Base-by-base conservation (phyloP, 257 asterid genomes). In the Voacanga thouarsii region DNA sequence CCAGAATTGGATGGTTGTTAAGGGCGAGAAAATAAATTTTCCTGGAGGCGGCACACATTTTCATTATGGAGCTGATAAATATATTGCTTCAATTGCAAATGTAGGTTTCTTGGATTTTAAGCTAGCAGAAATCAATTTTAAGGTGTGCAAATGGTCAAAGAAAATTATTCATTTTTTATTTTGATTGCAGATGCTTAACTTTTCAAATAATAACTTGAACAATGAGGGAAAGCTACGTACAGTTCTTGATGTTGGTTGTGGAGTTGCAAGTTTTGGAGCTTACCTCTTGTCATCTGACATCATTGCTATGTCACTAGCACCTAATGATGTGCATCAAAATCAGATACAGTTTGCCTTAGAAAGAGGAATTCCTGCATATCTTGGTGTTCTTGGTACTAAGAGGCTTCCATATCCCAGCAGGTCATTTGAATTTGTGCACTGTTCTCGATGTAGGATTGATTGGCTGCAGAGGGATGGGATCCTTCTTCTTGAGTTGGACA, bases 21-120 rank as follows among this genome's bases (percentile, higher is more conserved):
- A 89, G 85, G 97, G 97, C 64, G 96, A 92, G 33, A 92, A 87
- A 86, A 91, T 92, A 23, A 44, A 77, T 15, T 94, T 94, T 81
- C 98, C 98, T 75, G 98, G 98, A 33, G 98, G 98, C 57, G 98
- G 98, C 78, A 92, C 98, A 66, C 98, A 94, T 85, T 94, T 94
- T 82, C 98, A 94, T 82, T 89, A 91, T 67, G 98, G 98, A 78
- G 98, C 98, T 9, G 97, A 89, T 78, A 94, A 92, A 72, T 94
- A 94, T 83, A 94, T 94, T 65, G 97, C 97, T 39, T 86, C 88
- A 68, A 90, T 94, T 79, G 98, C 98, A 76, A 92, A 94, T 77
- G 98, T 94, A 85, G 81, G 95, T 78, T 56, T 83, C 53, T 68
- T 18, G 69, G 8, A 30, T 75, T 28, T 77, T 47, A 44, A 41